Evolutionary conservation across 2,329 filamentous ascomycete species (phyloP), one percentile per base, ranked within the genome.

Genomic region (Cercospora janseana): DNA sequence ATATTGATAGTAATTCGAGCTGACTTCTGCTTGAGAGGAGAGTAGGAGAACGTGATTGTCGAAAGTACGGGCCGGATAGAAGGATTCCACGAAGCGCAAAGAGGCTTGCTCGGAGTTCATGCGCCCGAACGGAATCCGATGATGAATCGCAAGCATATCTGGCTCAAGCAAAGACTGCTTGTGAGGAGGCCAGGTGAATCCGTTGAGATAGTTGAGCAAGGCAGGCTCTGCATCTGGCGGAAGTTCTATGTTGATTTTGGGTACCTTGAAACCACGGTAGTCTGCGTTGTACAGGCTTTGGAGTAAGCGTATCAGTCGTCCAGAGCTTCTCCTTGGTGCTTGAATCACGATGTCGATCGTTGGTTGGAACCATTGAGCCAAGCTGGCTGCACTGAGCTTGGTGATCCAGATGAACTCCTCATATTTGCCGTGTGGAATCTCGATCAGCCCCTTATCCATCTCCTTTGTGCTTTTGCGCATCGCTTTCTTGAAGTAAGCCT

Each of bases 341-440:
- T 94, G 88, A 6, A 97, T 80, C 9, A 96, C 69, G 46, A 98
- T 87, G 57, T 97, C 89, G 54, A 97, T 77, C 28, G 78, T 81
- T 4, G 88, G 75, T 38, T 82, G 79, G 66, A 92, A 84, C 91
- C 91, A 96, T 26, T 80, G 86, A 58, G 74, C 77, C 50, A 96
- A 71, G 23, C 89, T 83, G 13, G 76, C 72, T 52, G 85, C 81
- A 63, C 95, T 88, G 9, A 97, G 75, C 55, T 83, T 82, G 1
- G 87, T 81, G 31, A 95, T 75, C 89, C 91, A 97, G 56, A 80
- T 73, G 27, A 91, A 78, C 28, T 81, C 78, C 46, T 85, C 80
- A 20, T 77, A 76, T 1, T 79, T 75, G 46, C 79, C 75, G 28
- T 75, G 72, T 0, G 91, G 88, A 16, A 97, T 74, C 64, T 88